These are phyloP conservation scores for Tetrapisispora arboricola DNA, from an alignment of 805 yeast genomes.

Conservation along the genomic window DNA sequence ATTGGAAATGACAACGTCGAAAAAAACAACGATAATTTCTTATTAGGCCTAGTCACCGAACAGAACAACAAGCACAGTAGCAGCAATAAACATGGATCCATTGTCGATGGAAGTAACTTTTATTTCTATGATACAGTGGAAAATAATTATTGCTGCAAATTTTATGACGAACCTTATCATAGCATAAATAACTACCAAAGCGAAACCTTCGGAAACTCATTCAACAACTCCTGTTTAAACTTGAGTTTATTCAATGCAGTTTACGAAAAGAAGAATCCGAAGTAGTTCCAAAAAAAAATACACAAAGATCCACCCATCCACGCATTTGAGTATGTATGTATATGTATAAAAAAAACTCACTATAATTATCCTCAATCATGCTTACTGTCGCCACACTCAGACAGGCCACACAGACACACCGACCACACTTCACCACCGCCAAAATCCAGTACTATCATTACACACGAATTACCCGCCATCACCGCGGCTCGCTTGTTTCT, in stretches of 20 bases:
- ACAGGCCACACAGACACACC: no score
- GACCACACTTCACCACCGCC: no score
- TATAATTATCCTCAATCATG: no score
- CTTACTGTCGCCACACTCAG: no score
- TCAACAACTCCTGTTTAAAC: constrained; percentile 25
- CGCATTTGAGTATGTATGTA: no score
- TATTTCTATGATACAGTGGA: constrained; percentile 17
- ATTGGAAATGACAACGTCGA: constrained; percentile 5
- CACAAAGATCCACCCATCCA: no score
- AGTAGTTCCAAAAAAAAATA: constrained; percentile 7
- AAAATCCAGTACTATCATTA: no score
- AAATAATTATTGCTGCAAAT: constrained; percentile 3
- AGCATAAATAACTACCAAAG: constrained; percentile 20
- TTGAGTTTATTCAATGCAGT: constrained; percentile 23
- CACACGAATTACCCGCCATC: no score
- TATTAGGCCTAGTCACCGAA: neutral
- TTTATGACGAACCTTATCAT: constrained; percentile 19
- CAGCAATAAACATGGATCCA: neutral
- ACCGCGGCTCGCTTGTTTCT: no score
- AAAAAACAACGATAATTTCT: neutral
- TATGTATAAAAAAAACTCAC: no score
- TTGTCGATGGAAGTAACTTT: constrained; percentile 5
- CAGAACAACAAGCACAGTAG: neutral
- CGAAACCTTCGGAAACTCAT: constrained; percentile 7
- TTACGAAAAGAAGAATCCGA: constrained; percentile 23